Base-by-base conservation (phyloP, 345 rosid species). In the Cardamine chenopodiifolia region DNA sequence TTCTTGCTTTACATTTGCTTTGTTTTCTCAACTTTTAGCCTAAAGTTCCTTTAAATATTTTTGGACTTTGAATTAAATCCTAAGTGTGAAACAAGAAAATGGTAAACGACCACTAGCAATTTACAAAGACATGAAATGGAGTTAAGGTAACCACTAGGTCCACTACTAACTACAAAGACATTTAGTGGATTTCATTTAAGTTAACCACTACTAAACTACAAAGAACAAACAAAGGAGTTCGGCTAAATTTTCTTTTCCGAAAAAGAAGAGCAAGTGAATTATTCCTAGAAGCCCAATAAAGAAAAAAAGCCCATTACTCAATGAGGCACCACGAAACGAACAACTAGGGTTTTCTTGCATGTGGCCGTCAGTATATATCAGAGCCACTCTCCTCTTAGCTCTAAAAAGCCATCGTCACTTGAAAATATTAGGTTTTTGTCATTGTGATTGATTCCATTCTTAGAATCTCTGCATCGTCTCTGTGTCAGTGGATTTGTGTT, bases 291-390 rank as follows among this genome's bases (percentile, higher is more conserved):
- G 64, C 64, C 64, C 45, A 65, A 7, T 11, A 65, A 47, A 6
- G 7, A 15, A n/a, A 12, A 45, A 29, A 50, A 23, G 45, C 59
- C 71, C 59, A 66, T 45, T 64, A 10, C 18, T 64, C 13, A 7
- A 37, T 18, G 32, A 4, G 19, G 17, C 37, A 18, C 12, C 31
- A 7, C 31, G 31, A 48, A 48, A 8, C 5, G 44, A 49, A 19
- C 15, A 68, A 68, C 25, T 68, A 68, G 72, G 72, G 72, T 54
- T 68, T 23, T 25, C 35, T 37, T 53, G 50, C n/a, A 50, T 52
- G 62, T 35, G 37, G 60, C 57, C 61, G 72, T 48, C 72, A 12
- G 8, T 53, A 37, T 53, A 68, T 53, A 67, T 50, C 8, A 4
- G 3, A 19, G 15, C n/a, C 32, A 40, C 45, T 39, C 22, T 58